Conservation (phyloP, 2,329 filamentous ascomycete species). For the Botrytis elliptica region DNA sequence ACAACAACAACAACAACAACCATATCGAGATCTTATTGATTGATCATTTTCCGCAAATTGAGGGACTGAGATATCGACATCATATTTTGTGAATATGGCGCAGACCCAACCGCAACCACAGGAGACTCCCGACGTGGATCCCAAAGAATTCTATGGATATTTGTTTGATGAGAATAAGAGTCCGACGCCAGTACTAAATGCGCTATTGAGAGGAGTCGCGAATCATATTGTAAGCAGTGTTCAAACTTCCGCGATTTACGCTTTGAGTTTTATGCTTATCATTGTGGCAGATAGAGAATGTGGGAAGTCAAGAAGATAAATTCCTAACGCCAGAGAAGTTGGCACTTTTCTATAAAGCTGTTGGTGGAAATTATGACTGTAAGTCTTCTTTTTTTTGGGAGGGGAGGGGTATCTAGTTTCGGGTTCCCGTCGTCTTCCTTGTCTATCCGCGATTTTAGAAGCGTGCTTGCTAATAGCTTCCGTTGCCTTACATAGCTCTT, state of each 20-base stretch:
- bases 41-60: neutral
- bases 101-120: slow-evolving; percentile 23
- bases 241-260: neutral
- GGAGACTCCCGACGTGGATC: slow-evolving; percentile 31
- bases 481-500: slow-evolving; percentile 50
- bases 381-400: slow-evolving; percentile 24
- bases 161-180: slow-evolving; percentile 68
- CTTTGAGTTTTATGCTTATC: slow-evolving; percentile 1
- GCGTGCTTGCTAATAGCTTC: slow-evolving; percentile 24
- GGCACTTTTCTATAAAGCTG: slow-evolving; percentile 72
- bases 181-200: slow-evolving; percentile 64
- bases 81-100: slow-evolving; percentile 23
- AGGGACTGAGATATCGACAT: neutral
- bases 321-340: slow-evolving; percentile 66
- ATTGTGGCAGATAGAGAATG: slow-evolving; percentile 50
- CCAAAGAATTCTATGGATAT: slow-evolving; percentile 55
- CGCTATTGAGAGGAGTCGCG: slow-evolving; percentile 66
- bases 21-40: slow-evolving; percentile 4
- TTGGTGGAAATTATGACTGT: slow-evolving; percentile 75
- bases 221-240: slow-evolving; percentile 64
- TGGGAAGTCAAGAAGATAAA: slow-evolving; percentile 56
- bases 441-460: slow-evolving; percentile 7
- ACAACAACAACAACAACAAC: neutral
- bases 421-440: slow-evolving; percentile 1
- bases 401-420: neutral